A percentile compares a stretch with the other conserved stretches of the same genome.
Conservation (phyloP, 2,329 filamentous ascomycete species). For the Aspergillus candidus region DNA sequence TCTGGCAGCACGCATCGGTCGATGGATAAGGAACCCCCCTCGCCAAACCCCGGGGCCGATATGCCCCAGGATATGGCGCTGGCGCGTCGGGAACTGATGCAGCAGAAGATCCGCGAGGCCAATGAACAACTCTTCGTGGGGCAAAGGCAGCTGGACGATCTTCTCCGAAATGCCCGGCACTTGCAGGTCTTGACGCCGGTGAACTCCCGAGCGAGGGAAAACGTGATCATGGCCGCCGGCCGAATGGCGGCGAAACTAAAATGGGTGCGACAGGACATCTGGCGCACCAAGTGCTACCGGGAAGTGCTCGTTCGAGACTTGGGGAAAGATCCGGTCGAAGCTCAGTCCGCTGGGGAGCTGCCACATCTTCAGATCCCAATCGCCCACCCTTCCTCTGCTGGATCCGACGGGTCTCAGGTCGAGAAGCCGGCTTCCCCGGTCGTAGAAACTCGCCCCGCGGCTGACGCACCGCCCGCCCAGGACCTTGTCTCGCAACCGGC, state of each 20-base stretch:
- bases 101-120: slow-evolving; percentile 73
- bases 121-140: slow-evolving; percentile 68
- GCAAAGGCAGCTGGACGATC: slow-evolving; percentile 72
- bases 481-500: slow-evolving; percentile 15
- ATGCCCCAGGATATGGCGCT: slow-evolving; percentile 80
- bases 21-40: slow-evolving; percentile 62
- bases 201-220: slow-evolving; percentile 80
- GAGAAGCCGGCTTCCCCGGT: slow-evolving; percentile 12
- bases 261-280: slow-evolving; percentile 91
- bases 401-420: slow-evolving; percentile 5
- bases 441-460: background rate
- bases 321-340: slow-evolving; percentile 58
- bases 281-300: slow-evolving; percentile 82
- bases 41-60: slow-evolving; percentile 65
- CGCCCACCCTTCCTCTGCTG: slow-evolving; percentile 11
- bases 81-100: slow-evolving; percentile 76
- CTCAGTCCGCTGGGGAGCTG: slow-evolving; percentile 25
- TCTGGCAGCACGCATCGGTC: slow-evolving; percentile 60
- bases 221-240: slow-evolving; percentile 76
- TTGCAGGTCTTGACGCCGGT: slow-evolving; percentile 84
- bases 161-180: slow-evolving; percentile 84
- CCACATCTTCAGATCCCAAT: slow-evolving; percentile 14
- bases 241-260: slow-evolving; percentile 82
- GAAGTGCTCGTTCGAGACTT: slow-evolving; percentile 83
- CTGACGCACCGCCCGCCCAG: too few relatives aligned